Base-by-base conservation (phyloP, 139 green algal genomes). In the Auxenochlorella protothecoides region DNA sequence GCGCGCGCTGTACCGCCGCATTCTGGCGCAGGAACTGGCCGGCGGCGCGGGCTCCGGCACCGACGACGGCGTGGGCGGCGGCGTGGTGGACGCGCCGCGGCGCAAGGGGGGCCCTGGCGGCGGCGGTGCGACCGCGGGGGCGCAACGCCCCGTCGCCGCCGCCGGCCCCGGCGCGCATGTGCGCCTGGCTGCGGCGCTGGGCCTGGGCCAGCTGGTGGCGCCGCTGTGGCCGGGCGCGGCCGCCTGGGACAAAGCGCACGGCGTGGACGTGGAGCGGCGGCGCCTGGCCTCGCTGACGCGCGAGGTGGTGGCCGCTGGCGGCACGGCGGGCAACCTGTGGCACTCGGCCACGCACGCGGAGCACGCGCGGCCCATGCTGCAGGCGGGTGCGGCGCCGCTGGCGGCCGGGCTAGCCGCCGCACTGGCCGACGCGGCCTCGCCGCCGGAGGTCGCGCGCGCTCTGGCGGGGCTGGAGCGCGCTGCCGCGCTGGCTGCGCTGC, bases 301-400 rank as follows among this genome's bases (percentile, higher is more conserved):
- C 0, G 80, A 86, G 53, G 77, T 89, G 71, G 74, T 83, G 59
- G 72, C 70, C 5, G 66, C 66, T 60, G 72, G 76, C 53, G 71
- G 70, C 9, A 63, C 72, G 55, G 72, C 75, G 5, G 79, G 78
- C 68, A 80, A 85, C 67, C n/a, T 86, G 3, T 96, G 91, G 91
- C 83, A 88, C 71, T 81, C 71, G 0, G 87, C 88, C 53, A 85
- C 73, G 13, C 87, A 96, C 72, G 85, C 86, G 0, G 87, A 94
- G 76, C 88, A 95, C 66, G 80, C 81, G 3, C 79, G 89, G 16
- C 88, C 90, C 55, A 96, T 96, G 88, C 81, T 96, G 57, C 85
- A 91, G 84, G 83, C 13, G 51, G 27, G 69, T 53, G 9, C 15
- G n/a, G 27, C 27, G 27, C 27, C 27, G 27, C 27, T 44, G 27